phyloP scores from a whole-genome alignment of 2,329 filamentous ascomycete species.

The Penicillium sp. region DNA sequence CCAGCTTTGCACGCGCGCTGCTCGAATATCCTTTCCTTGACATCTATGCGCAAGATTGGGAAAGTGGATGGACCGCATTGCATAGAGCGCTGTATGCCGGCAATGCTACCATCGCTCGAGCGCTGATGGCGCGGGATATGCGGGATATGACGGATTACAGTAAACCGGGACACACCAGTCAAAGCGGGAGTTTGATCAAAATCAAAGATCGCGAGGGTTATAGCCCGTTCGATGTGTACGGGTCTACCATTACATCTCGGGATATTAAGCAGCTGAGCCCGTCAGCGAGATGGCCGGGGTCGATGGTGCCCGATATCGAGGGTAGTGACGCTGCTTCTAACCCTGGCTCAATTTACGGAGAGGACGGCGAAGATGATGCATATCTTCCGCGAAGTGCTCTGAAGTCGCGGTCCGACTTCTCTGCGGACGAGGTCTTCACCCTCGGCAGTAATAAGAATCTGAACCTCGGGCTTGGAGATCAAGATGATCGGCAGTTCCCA shows the following conservation, averaged over 20 bases:
- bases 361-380: slow-evolving; percentile 56
- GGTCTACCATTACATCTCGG: slow-evolving; percentile 80
- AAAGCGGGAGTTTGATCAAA: slow-evolving; percentile 79
- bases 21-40: slow-evolving; percentile 83
- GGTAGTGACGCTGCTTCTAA: slow-evolving; percentile 37
- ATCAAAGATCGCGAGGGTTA: slow-evolving; percentile 95
- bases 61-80: slow-evolving; percentile 94
- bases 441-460: slow-evolving; percentile 98
- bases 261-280: slow-evolving; percentile 55
- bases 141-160: slow-evolving; percentile 67
- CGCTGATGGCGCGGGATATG: slow-evolving; percentile 78
- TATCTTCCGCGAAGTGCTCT: slow-evolving; percentile 33
- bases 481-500: slow-evolving; percentile 91
- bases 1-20: slow-evolving; percentile 75
- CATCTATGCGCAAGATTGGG: slow-evolving; percentile 81
- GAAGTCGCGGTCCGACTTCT: slow-evolving; percentile 46
- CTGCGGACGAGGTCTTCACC: slow-evolving; percentile 84
- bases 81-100: slow-evolving; percentile 89
- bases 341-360: slow-evolving; percentile 38
- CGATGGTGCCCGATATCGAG: slow-evolving; percentile 52
- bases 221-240: slow-evolving; percentile 91
- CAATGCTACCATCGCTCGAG: slow-evolving; percentile 81
- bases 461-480: slow-evolving; percentile 89
- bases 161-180: slow-evolving; percentile 56
- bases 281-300: slow-evolving; percentile 43